phyloP scores from a whole-genome alignment of 495 filamentous ascomycete species.

The Chaetomidium leptoderma region DNA sequence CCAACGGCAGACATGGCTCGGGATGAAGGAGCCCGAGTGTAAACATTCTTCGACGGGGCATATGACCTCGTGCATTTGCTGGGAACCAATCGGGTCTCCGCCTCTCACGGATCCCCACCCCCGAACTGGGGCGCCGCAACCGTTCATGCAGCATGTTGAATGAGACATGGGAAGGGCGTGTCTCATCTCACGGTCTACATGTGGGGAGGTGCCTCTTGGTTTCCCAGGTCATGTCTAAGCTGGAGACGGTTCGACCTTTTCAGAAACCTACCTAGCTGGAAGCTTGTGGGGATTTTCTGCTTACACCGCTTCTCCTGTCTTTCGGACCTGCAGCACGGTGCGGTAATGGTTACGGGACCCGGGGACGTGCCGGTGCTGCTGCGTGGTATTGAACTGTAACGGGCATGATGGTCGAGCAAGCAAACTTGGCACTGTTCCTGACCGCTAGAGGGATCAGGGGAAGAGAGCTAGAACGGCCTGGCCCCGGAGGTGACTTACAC shows the following conservation, averaged over 20 bases:
- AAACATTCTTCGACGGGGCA: neutral
- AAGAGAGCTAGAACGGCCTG: neutral
- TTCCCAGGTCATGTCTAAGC: too few relatives aligned
- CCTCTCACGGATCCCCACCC: neutral
- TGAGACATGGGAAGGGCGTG: neutral
- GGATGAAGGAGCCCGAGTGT: neutral
- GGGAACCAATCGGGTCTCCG: conserved; percentile 2
- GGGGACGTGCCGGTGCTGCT: neutral
- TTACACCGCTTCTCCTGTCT: neutral
- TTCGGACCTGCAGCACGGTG: neutral
- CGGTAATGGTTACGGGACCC: neutral
- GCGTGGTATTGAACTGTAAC: too few relatives aligned
- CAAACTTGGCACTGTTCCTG: neutral
- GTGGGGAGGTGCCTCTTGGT: neutral
- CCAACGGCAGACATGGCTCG: neutral
- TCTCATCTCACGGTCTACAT: neutral
- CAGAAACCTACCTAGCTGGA: neutral
- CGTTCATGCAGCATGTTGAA: neutral
- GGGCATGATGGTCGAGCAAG: neutral
- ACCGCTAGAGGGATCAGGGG: neutral
- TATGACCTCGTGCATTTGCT: conserved; percentile 1
- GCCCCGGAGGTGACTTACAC: neutral
- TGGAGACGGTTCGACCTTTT: too few relatives aligned
- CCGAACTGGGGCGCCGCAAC: too few relatives aligned
- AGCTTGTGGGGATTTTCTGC: neutral